phyloP scores from a whole-genome alignment of 83 land plant species.

The Isoetes engelmannii region DNA sequence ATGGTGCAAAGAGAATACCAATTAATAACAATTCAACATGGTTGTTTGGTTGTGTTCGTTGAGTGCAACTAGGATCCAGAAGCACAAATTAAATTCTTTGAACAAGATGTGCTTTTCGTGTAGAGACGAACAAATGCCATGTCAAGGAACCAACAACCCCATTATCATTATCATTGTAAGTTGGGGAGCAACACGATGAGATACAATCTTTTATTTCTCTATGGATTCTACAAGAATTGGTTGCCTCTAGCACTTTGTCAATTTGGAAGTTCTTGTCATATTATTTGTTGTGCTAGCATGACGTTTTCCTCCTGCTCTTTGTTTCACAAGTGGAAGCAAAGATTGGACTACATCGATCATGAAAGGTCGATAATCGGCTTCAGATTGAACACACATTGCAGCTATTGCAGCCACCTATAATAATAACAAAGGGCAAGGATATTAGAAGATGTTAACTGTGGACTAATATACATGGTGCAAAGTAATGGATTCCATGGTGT shows the following conservation, averaged over 20 bases:
- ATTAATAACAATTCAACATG: background rate
- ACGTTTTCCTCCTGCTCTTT: background rate
- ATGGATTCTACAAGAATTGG: too few species aligned
- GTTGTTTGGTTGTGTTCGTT: slow-evolving; percentile 2
- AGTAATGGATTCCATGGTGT: too few species aligned
- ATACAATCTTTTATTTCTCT: too few species aligned
- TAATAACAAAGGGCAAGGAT: background rate
- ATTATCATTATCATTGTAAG: too few species aligned
- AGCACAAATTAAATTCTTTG: slow-evolving; percentile 44
- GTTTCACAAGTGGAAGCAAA: slow-evolving; percentile 20
- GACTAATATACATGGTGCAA: too few species aligned
- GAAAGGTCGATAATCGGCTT: slow-evolving; percentile 23
- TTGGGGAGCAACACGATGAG: too few species aligned
- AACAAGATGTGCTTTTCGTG: slow-evolving; percentile 59
- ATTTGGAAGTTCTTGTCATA: slow-evolving; percentile 11
- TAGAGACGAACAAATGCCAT: slow-evolving; percentile 50
- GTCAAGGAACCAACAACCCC: slow-evolving; percentile 48
- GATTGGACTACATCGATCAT: slow-evolving; percentile 26
- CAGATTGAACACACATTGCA: slow-evolving; percentile 23
- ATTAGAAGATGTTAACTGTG: background rate
- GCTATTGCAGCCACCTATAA: slow-evolving; percentile 23
- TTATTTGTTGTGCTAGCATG: slow-evolving; percentile 30
- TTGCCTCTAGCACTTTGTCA: slow-evolving; percentile 42
- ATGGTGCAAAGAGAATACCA: background rate
- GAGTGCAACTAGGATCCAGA: slow-evolving; percentile 15